phyloP scores from a whole-genome alignment of 352 stramenopile species.

The Phytophthora palmivora region DNA sequence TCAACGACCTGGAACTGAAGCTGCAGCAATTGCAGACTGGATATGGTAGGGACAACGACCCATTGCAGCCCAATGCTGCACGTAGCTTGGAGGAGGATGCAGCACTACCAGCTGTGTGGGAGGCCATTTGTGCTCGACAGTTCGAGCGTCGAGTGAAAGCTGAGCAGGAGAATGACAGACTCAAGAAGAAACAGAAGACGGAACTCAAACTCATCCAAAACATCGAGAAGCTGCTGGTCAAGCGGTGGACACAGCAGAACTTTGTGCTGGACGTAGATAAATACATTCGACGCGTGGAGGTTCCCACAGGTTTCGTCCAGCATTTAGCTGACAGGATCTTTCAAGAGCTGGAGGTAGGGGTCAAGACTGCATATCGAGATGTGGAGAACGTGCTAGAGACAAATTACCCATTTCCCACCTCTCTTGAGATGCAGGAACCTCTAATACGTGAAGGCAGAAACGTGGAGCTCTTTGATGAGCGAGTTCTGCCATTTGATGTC shows the following conservation, averaged over 20 bases:
- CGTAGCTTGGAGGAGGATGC: background rate
- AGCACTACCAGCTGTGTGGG: conserved; percentile 19
- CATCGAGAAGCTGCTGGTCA: conserved; percentile 33
- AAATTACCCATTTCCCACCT: conserved; percentile 16
- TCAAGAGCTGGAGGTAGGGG: conserved; percentile 31
- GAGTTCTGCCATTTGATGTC: conserved; percentile 42
- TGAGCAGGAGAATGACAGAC: conserved; percentile 35
- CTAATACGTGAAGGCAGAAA: conserved; percentile 30
- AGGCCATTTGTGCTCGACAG: conserved; percentile 35
- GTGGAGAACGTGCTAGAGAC: conserved; percentile 42
- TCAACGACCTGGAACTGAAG: conserved; percentile 1
- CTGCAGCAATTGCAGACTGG: conserved; percentile 11
- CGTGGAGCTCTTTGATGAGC: conserved; percentile 34
- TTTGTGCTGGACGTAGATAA: conserved; percentile 4
- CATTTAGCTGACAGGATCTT: conserved; percentile 32
- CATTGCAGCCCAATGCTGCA: background rate
- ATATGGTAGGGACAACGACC: background rate
- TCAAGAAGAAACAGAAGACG: conserved; percentile 23
- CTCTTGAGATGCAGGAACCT: conserved; percentile 11
- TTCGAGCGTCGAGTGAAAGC: conserved; percentile 21
- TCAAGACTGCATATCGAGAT: conserved; percentile 43
- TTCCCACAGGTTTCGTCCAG: conserved; percentile 21
- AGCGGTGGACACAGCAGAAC: conserved; percentile 8
- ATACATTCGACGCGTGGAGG: conserved; percentile 21
- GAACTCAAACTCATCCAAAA: conserved; percentile 16